Evolutionary conservation across 192 early-diverging fungal genomes (phyloP).

Genomic region (Entrophospora sp.): DNA sequence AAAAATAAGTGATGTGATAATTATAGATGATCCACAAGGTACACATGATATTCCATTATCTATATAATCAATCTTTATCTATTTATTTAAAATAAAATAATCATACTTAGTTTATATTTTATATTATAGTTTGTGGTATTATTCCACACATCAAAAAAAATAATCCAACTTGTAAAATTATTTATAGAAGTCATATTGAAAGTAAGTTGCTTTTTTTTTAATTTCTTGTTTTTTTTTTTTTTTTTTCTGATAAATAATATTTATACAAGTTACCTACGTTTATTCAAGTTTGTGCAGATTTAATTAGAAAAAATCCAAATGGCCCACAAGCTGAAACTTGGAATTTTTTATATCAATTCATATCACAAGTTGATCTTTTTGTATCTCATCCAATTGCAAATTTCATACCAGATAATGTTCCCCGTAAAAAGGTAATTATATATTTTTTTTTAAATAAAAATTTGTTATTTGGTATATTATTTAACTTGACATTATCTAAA

Average conservation of each 20-base stretch:
- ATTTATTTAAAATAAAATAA: too few relatives aligned
- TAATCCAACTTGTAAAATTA: constrained; percentile 58
- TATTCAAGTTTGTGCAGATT: constrained; percentile 60
- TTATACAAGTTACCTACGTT: too few relatives aligned
- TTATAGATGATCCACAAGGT: constrained; percentile 82
- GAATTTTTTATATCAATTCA: constrained; percentile 68
- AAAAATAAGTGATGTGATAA: constrained; percentile 63
- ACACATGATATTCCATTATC: neutral
- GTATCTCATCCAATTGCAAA: constrained; percentile 68
- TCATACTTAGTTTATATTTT: too few relatives aligned
- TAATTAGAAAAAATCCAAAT: constrained; percentile 42
- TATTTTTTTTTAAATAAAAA: too few relatives aligned
- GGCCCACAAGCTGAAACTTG: constrained; percentile 69
- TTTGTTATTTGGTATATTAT: neutral
- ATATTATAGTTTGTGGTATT: constrained; percentile 51
- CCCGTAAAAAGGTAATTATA: constrained; percentile 43
- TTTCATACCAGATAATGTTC: constrained; percentile 67
- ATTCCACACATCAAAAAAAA: constrained; percentile 68
- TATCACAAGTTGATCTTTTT: constrained; percentile 66
- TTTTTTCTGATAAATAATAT: neutral
- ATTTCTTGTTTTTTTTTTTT: neutral
- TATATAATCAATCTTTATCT: too few relatives aligned
- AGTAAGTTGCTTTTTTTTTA: constrained; percentile 14
- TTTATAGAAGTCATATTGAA: constrained; percentile 82
- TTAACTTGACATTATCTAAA: neutral